Percentiles rank a stretch among this genome's conserved stretches.
phyloP scores from a whole-genome alignment of 345 rosid species.

The Populus davidiana region DNA sequence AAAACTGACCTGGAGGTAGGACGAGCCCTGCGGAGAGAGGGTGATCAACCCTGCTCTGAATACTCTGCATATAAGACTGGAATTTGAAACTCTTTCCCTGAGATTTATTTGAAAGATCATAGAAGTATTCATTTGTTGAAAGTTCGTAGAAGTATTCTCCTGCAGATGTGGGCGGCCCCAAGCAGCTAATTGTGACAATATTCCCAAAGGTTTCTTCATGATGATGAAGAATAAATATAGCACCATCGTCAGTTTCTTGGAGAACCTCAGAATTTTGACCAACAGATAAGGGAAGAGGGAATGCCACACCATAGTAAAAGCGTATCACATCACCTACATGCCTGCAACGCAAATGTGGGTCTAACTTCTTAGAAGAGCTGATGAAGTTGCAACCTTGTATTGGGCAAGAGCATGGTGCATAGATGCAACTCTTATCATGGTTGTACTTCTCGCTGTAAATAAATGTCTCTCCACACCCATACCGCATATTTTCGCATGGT shows the following conservation, averaged over 20 bases:
- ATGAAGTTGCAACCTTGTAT: slow-evolving; percentile 33
- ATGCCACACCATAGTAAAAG: slow-evolving; percentile 2
- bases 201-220: slow-evolving; percentile 8
- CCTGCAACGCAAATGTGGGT: slow-evolving; percentile 34
- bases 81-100: too few species aligned
- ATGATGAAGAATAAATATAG: slow-evolving; percentile 21
- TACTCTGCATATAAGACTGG: too few species aligned
- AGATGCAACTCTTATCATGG: slow-evolving; percentile 39
- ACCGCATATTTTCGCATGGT: slow-evolving; percentile 32
- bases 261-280: slow-evolving; percentile 22
- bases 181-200: slow-evolving; percentile 21
- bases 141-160: slow-evolving; percentile 14
- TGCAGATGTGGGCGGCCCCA: slow-evolving; percentile 18
- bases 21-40: slow-evolving; percentile 18
- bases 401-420: slow-evolving; percentile 48
- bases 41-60: neutral
- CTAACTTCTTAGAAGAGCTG: slow-evolving; percentile 37
- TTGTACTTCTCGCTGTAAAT: slow-evolving; percentile 20
- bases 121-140: slow-evolving; percentile 9
- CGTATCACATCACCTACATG: slow-evolving; percentile 29
- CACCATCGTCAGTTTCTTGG: slow-evolving; percentile 16
- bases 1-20: slow-evolving; percentile 27
- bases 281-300: neutral
- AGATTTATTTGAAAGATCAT: slow-evolving; percentile 6
- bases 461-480: slow-evolving; percentile 42